A percentile compares a stretch with the other conserved stretches of the same genome.
Conservation (phyloP, 129 eudicot species). For the Tanacetum coccineum region DNA sequence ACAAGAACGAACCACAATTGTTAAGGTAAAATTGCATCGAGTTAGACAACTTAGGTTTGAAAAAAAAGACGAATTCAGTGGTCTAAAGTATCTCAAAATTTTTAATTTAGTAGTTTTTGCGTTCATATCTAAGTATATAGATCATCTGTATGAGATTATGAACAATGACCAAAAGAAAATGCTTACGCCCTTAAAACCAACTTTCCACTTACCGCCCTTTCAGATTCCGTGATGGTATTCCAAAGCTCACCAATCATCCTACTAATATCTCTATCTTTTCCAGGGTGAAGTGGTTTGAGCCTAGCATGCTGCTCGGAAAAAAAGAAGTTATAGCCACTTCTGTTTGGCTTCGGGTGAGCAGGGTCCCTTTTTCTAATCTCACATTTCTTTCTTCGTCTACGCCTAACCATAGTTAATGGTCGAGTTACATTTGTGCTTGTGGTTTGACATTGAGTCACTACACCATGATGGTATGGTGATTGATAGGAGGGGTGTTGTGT, state of each 20-base stretch:
- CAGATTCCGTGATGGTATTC: conserved; percentile 62
- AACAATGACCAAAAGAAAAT: too few relatives aligned
- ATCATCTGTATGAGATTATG: too few relatives aligned
- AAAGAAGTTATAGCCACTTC: conserved; percentile 90
- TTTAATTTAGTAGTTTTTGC: too few relatives aligned
- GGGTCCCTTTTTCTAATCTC: conserved; percentile 86
- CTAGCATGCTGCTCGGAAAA: conserved; percentile 86
- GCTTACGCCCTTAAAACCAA: background rate
- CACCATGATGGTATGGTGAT: too few relatives aligned
- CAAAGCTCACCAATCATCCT: conserved; percentile 84
- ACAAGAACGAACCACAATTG: background rate
- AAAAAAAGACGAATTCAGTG: background rate
- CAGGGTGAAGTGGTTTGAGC: conserved; percentile 64
- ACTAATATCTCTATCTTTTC: conserved; percentile 74
- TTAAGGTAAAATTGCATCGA: background rate
- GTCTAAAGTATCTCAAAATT: too few relatives aligned
- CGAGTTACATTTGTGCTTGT: background rate
- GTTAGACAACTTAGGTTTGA: too few relatives aligned
- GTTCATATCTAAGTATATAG: too few relatives aligned
- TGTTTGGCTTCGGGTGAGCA: conserved; percentile 81
- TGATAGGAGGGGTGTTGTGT: background rate
- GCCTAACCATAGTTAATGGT: conserved; percentile 23
- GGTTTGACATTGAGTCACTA: background rate
- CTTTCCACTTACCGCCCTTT: conserved; percentile 43
- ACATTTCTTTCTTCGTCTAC: conserved; percentile 66